Evolutionary conservation across 306 rosid species (phyloP).

Genomic region (Oemleria cerasiformis): DNA sequence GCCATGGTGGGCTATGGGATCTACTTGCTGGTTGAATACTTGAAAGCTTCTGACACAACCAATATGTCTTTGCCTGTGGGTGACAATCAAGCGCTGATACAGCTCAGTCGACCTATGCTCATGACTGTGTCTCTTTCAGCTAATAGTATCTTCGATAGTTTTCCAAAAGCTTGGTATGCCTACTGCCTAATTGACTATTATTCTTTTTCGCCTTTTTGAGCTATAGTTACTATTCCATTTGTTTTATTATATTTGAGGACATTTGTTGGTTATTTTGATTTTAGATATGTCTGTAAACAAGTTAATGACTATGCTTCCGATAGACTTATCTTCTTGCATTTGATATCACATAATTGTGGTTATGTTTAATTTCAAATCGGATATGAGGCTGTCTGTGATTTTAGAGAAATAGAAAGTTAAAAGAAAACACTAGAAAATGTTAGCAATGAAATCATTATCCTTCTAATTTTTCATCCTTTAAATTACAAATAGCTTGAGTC

Average conservation of each 20-base stretch:
- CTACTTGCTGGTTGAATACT: constrained; percentile 67
- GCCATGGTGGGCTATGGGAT: constrained; percentile 90
- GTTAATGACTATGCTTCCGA: not conserved
- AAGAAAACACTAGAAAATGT: not conserved
- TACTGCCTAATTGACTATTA: constrained; percentile 11
- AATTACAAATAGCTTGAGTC: not conserved
- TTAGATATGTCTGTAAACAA: not conserved
- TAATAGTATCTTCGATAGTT: constrained; percentile 44
- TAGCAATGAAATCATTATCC: not conserved
- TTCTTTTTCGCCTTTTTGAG: constrained; percentile 8
- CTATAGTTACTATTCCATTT: constrained; percentile 1
- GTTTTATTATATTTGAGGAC: not conserved
- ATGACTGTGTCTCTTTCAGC: constrained; percentile 54
- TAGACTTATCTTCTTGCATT: not conserved
- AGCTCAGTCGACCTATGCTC: constrained; percentile 80
- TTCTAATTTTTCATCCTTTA: not conserved
- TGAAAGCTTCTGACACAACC: constrained; percentile 32
- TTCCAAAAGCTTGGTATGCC: constrained; percentile 82
- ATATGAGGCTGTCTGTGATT: not conserved
- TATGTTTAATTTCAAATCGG: not conserved
- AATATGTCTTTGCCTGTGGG: constrained; percentile 28
- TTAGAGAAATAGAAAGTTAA: not conserved
- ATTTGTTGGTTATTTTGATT: not conserved
- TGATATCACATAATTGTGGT: not conserved
- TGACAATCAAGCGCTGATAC: constrained; percentile 45